Conservation (phyloP, 192 early-diverging fungal genomes). For the Backusella macrospora region DNA sequence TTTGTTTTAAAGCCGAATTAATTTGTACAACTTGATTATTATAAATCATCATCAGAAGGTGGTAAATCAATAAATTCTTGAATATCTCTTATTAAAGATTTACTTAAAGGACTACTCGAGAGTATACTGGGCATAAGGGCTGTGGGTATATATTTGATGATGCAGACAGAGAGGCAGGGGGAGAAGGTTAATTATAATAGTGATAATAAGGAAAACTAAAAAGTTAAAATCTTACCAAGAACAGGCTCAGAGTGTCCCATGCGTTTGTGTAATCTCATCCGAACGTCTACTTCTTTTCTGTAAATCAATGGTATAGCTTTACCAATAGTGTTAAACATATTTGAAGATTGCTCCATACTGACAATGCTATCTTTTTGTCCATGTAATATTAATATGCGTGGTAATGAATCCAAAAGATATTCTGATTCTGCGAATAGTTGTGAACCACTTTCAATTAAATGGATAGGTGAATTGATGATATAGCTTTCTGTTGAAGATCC, state of each 20-base stretch:
- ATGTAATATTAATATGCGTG: constrained; percentile 43
- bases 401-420: constrained; percentile 30
- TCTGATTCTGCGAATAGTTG: constrained; percentile 32
- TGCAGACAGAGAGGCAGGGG: not conserved
- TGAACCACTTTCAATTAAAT: constrained; percentile 19
- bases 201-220: not conserved
- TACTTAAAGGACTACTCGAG: not conserved
- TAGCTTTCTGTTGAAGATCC: constrained; percentile 38
- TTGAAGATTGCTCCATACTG: constrained; percentile 32
- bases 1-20: constrained; percentile 7
- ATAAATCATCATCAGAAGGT: constrained; percentile 2
- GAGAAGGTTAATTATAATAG: too few relatives aligned
- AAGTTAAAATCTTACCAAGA: constrained; percentile 26
- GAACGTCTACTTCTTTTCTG: constrained; percentile 39
- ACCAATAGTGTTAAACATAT: constrained; percentile 41
- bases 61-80: constrained; percentile 34
- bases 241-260: constrained; percentile 43
- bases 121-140: constrained; percentile 27
- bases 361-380: constrained; percentile 42
- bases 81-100: constrained; percentile 27
- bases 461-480: constrained; percentile 32
- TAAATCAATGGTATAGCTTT: constrained; percentile 32
- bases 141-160: not conserved
- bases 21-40: not conserved
- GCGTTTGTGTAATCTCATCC: constrained; percentile 42